phyloP scores from a whole-genome alignment of 352 stramenopile genomes.

The Phytophthora fragariaefolia region DNA sequence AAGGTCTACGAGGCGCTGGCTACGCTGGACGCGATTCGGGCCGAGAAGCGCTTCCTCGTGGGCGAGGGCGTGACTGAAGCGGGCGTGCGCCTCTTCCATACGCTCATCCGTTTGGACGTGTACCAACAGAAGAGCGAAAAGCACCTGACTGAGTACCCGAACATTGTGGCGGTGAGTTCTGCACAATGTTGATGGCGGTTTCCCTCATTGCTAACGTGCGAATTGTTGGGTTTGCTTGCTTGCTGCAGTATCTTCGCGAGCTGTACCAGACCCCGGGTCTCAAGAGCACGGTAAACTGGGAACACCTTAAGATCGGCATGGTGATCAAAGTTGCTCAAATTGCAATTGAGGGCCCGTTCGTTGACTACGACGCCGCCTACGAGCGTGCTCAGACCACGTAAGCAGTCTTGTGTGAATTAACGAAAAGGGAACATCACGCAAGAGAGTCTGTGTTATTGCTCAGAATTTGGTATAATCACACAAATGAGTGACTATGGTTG shows the following conservation, averaged over 20 bases:
- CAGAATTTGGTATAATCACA: no score
- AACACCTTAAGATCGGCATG: constrained; percentile 92
- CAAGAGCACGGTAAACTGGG: constrained; percentile 80
- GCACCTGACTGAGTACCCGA: constrained; percentile 55
- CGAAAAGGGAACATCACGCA: no score
- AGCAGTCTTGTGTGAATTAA: no score
- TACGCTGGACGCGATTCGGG: constrained; percentile 29
- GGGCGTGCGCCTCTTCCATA: constrained; percentile 46
- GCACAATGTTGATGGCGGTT: background rate
- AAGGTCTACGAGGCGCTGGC: constrained; percentile 30
- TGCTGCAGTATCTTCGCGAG: constrained; percentile 33
- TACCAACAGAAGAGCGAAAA: constrained; percentile 31
- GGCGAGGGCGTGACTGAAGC: constrained; percentile 41
- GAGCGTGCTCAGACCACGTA: constrained; percentile 26
- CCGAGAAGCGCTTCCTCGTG: constrained; percentile 21
- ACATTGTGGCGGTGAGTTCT: constrained; percentile 30
- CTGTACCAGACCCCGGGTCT: constrained; percentile 88
- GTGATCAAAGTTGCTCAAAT: constrained; percentile 74
- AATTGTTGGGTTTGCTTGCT: background rate
- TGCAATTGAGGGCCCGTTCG: constrained; percentile 71
- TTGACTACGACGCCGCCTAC: constrained; percentile 43
- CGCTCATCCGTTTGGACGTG: constrained; percentile 42
- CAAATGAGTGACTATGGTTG: no score
- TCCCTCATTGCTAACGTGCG: background rate
- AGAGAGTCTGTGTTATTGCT: no score